Percentiles rank a stretch among this genome's conserved stretches.
These are phyloP conservation scores for Coprinellus micaceus DNA, from an alignment of 768 basidiomycete species.

Conservation along the genomic window DNA sequence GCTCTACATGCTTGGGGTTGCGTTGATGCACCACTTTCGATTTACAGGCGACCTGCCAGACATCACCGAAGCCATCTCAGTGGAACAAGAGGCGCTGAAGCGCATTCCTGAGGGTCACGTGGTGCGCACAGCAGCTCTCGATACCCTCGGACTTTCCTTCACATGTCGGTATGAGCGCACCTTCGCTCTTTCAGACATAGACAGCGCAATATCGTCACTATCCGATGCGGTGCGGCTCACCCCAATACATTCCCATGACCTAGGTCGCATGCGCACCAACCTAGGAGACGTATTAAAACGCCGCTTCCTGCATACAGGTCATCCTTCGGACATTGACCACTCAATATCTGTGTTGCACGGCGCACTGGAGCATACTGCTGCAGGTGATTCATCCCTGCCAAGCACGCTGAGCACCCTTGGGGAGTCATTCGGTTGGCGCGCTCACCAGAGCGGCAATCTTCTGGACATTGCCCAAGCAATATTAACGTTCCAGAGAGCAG, in stretches of 20 bases:
- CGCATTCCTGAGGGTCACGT: neutral
- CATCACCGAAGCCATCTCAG: neutral
- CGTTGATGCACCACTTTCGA: neutral
- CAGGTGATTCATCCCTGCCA: too few relatives aligned
- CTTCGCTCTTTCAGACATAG: constrained; percentile 7
- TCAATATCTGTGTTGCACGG: too few relatives aligned
- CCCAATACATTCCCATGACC: too few relatives aligned
- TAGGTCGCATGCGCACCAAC: too few relatives aligned
- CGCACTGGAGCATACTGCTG: neutral
- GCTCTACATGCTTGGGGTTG: neutral
- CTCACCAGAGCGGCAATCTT: too few relatives aligned
- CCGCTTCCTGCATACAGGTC: too few relatives aligned
- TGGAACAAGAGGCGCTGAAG: neutral
- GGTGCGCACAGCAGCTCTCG: neutral
- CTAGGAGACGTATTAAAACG: too few relatives aligned
- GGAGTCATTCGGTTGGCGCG: too few relatives aligned
- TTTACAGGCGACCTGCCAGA: neutral
- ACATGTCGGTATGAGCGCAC: constrained; percentile 11
- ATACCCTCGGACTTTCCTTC: constrained; percentile 9
- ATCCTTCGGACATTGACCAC: too few relatives aligned
- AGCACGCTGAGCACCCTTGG: too few relatives aligned
- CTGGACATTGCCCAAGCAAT: too few relatives aligned
- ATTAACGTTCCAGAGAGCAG: too few relatives aligned
- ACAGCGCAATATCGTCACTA: neutral
- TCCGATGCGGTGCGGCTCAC: neutral